Evolutionary conservation across 2,329 filamentous ascomycete genomes (phyloP).

Genomic region (Sarocladium brachiariae): DNA sequence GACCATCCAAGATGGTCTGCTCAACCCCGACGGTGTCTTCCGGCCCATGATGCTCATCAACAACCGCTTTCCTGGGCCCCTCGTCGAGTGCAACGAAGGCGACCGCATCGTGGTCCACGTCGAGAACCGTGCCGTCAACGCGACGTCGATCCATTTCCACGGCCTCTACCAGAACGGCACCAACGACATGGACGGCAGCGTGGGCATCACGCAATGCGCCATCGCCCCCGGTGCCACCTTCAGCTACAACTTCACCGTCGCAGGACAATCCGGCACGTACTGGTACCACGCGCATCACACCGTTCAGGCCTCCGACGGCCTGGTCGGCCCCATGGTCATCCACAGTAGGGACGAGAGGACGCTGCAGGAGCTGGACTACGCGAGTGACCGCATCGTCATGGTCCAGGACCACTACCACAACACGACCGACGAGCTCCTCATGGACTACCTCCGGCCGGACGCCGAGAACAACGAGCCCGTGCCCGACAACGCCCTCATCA

Average conservation of each 20-base stretch:
- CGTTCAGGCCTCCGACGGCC: slow-evolving; percentile 64
- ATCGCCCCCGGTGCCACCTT: slow-evolving; percentile 58
- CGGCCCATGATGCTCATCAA: slow-evolving; percentile 64
- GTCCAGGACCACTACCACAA: slow-evolving; percentile 68
- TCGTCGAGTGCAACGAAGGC: slow-evolving; percentile 66
- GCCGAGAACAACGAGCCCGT: slow-evolving; percentile 59
- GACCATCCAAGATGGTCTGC: slow-evolving; percentile 49
- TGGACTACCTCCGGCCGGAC: slow-evolving; percentile 33
- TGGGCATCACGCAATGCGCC: slow-evolving; percentile 58
- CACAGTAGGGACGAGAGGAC: slow-evolving; percentile 46
- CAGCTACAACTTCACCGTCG: slow-evolving; percentile 62
- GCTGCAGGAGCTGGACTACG: slow-evolving; percentile 50
- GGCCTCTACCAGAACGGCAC: slow-evolving; percentile 32
- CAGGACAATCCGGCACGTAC: slow-evolving; percentile 63
- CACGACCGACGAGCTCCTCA: slow-evolving; percentile 40
- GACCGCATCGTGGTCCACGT: slow-evolving; percentile 65
- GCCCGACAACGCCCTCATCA: slow-evolving; percentile 55
- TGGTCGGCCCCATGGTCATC: slow-evolving; percentile 57
- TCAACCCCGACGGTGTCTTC: slow-evolving; percentile 54
- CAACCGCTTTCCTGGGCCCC: slow-evolving; percentile 64
- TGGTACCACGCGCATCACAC: slow-evolving; percentile 71
- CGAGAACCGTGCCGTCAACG: slow-evolving; percentile 49
- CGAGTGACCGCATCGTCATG: slow-evolving; percentile 57
- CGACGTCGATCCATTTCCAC: slow-evolving; percentile 55
- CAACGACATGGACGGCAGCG: slow-evolving; percentile 64